Percentiles rank a stretch among this genome's conserved stretches.
phyloP scores from a whole-genome alignment of 352 stramenopile genomes.

The Globisporangium spiculum region DNA sequence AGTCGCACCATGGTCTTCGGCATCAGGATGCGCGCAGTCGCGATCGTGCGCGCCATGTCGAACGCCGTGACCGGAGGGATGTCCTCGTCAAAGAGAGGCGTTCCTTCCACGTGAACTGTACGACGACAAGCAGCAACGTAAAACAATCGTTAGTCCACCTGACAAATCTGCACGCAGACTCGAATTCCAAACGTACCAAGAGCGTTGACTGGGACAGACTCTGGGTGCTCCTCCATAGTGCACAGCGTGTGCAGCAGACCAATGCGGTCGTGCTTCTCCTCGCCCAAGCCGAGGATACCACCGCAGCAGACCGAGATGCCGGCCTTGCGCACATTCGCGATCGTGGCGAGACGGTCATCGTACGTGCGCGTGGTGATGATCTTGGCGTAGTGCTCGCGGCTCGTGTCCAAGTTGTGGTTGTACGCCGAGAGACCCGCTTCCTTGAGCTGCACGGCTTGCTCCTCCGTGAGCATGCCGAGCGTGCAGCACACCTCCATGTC shows the following conservation, averaged over 20 bases:
- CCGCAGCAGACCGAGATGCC: slow-evolving; percentile 97
- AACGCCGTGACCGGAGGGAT: slow-evolving; percentile 90
- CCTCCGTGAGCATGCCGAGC: slow-evolving; percentile 95
- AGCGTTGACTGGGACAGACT: slow-evolving; percentile 97
- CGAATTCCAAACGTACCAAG: slow-evolving; percentile 31
- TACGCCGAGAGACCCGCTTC: slow-evolving; percentile 97
- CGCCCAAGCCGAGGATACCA: slow-evolving; percentile 96
- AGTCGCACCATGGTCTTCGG: slow-evolving; percentile 97
- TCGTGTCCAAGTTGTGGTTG: slow-evolving; percentile 99
- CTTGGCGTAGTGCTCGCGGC: slow-evolving; percentile 96
- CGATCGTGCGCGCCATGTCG: slow-evolving; percentile 98
- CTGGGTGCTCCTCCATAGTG: slow-evolving; percentile 94
- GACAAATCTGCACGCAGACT: not conserved
- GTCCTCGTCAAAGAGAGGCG: slow-evolving; percentile 91
- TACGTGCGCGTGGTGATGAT: slow-evolving; percentile 96
- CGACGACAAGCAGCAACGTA: not conserved
- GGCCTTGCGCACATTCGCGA: slow-evolving; percentile 96
- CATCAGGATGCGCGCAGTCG: slow-evolving; percentile 96
- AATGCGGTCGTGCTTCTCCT: slow-evolving; percentile 94
- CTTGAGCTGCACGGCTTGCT: slow-evolving; percentile 96
- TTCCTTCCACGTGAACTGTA: slow-evolving; percentile 92
- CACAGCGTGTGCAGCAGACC: slow-evolving; percentile 94
- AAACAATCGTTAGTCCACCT: not conserved
- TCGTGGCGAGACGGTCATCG: slow-evolving; percentile 95
- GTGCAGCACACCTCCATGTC: slow-evolving; percentile 96